Conservation (phyloP, 768 basidiomycete species). For the Auricularia sp. region DNA sequence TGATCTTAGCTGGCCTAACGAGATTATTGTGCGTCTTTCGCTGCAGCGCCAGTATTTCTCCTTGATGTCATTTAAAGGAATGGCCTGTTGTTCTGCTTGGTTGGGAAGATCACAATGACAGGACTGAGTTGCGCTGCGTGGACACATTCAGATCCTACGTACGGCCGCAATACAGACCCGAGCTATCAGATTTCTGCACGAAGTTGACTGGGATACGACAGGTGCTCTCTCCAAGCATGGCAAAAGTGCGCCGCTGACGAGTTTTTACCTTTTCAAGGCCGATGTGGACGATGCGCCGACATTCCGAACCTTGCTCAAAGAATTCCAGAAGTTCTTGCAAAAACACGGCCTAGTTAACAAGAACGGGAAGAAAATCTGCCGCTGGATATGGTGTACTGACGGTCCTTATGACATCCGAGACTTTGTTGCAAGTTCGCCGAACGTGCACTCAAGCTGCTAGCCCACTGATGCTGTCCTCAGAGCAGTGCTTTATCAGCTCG, state of each 20-base stretch:
- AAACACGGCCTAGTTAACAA: constrained; percentile 55
- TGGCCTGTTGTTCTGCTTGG: constrained; percentile 83
- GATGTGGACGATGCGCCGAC: constrained; percentile 72
- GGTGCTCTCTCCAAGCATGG: constrained; percentile 36
- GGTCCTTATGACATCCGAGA: constrained; percentile 77
- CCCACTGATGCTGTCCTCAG: neutral
- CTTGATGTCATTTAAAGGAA: constrained; percentile 43
- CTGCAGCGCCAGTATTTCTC: constrained; percentile 3
- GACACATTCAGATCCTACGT: constrained; percentile 87
- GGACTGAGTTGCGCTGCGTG: constrained; percentile 47
- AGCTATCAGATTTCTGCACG: constrained; percentile 74
- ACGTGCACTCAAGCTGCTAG: neutral
- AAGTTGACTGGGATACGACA: constrained; percentile 87
- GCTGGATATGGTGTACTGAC: constrained; percentile 76
- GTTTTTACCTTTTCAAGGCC: constrained; percentile 33
- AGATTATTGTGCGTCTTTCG: constrained; percentile 71
- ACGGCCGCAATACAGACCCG: constrained; percentile 74
- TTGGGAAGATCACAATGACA: constrained; percentile 60
- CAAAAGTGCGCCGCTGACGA: constrained; percentile 1
- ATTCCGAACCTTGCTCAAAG: constrained; percentile 57
- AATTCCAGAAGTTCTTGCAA: constrained; percentile 57
- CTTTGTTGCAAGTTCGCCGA: constrained; percentile 52
- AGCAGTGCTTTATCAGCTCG: neutral
- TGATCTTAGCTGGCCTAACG: constrained; percentile 80
- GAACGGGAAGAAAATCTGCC: constrained; percentile 45